Base-by-base conservation (phyloP, 257 asterid species). In the Petunia axillaris region DNA sequence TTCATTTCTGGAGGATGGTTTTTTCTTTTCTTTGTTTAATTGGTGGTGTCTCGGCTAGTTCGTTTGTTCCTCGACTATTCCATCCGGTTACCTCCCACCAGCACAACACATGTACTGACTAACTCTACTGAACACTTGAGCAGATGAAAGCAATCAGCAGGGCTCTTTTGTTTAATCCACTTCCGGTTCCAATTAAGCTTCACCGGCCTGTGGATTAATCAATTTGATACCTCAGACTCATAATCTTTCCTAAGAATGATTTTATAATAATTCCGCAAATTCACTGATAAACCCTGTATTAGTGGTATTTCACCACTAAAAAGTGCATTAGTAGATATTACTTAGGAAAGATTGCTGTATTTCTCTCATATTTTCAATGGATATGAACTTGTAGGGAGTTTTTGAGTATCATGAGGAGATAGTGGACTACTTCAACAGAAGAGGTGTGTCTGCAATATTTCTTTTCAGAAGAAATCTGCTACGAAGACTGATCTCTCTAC, bases 381-480 rank as follows among this genome's bases (percentile, higher is more conserved):
- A 60, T 80, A 68, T 75, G 57, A 16, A 64, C 78, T 81, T 80
- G 81, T 76, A 94, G 98, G 98, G 98, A 53, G 79, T 93, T 79
- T 84, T 87, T 90, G 85, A 84, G 81, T 77, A 85, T 75, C 90
- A 87, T 39, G 87, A 89, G 73, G 94, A 86, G 75, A 84, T 93
- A 76, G 86, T 76, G n/a, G 90, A 90, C 2, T 94, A 94, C 88
- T 89, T 93, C 74, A 85, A 63, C 16, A 81, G 76, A 77, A 87
- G 90, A 82, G 94, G 96, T 35, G 96, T 93, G 1, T 88, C 91
- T 63, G 67, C 91, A 37, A 86, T 94, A 84, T 91, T 93, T 82
- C 91, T 94, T 5, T 89, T 93, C 55, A 86, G 98, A 86, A 88
- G 94, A 81, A 94, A 94, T 80, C 89, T 85, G 58, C 88, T 93